phyloP scores from a whole-genome alignment of 371 early-diverging fungal genomes.

The Mortierella sp. region DNA sequence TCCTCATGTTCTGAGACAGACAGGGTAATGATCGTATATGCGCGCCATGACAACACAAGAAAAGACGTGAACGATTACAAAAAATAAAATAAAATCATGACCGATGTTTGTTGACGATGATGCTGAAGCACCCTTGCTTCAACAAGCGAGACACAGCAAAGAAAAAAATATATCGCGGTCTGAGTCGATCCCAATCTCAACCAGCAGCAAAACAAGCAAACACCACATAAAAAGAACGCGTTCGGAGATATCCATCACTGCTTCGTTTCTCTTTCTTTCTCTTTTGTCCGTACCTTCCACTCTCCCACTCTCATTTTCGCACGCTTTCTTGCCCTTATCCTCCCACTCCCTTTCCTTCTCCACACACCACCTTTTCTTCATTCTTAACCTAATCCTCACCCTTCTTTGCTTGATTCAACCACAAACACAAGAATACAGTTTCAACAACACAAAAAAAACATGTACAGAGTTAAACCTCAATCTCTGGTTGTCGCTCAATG shows the following conservation, averaged over 20 bases:
- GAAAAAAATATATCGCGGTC: neutral
- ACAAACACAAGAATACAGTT: too few species aligned
- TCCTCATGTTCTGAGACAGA: neutral
- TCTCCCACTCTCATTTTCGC: neutral
- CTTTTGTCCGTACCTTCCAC: neutral
- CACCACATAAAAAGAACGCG: neutral
- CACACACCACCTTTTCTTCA: constrained; percentile 3
- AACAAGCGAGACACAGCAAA: neutral
- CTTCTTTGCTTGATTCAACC: neutral
- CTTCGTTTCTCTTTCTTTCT: neutral
- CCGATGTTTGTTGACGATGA: neutral
- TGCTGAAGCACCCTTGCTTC: neutral
- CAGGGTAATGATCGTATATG: neutral
- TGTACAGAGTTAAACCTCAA: constrained; percentile 42
- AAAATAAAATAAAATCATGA: neutral
- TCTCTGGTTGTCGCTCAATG: constrained; percentile 14
- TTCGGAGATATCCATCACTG: neutral
- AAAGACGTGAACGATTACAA: neutral
- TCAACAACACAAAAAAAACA: neutral
- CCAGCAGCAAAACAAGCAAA: neutral
- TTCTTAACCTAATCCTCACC: neutral
- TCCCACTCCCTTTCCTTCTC: neutral
- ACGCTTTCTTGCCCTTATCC: neutral
- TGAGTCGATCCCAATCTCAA: neutral
- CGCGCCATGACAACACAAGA: neutral